These are phyloP conservation scores for Ceratocystis cacaofunesta DNA, from an alignment of 2,329 filamentous ascomycete species.

Conservation along the genomic window DNA sequence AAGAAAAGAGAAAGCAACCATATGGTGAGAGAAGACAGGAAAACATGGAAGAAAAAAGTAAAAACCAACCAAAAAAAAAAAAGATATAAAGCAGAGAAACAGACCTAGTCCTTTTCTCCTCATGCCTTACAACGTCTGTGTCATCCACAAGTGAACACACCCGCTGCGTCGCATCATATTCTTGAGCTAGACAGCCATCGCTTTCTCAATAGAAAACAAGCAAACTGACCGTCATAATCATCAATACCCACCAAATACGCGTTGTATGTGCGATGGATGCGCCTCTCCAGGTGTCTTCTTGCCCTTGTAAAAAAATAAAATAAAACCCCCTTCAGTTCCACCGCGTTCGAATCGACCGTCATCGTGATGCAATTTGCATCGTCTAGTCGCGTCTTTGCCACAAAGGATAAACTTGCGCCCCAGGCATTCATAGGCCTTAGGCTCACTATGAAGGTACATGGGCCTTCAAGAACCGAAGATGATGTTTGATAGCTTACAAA, in stretches of 20 bases:
- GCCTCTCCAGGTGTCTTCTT: background rate
- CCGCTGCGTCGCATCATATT: background rate
- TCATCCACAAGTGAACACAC: background rate
- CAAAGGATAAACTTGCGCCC: background rate
- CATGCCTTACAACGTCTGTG: background rate
- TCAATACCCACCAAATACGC: background rate
- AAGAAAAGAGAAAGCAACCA: background rate
- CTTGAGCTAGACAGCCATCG: background rate
- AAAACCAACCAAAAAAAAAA: slow-evolving; percentile 6
- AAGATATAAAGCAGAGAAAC: slow-evolving; percentile 16
- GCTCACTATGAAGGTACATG: no score
- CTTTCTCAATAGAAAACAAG: background rate
- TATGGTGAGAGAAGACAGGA: background rate
- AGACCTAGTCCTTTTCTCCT: background rate
- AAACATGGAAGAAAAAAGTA: background rate
- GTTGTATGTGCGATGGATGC: background rate
- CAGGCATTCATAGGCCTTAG: no score
- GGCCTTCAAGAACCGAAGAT: no score
- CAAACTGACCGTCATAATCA: background rate
- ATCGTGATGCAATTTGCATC: background rate
- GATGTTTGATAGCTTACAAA: background rate
- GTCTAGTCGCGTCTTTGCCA: background rate
- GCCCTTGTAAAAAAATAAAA: background rate
- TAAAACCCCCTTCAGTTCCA: background rate
- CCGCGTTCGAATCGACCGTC: background rate